Percentiles rank a stretch among this genome's conserved stretches.
Conservation (phyloP, 2,329 filamentous ascomycete species). For the Neoascochyta sp. region DNA sequence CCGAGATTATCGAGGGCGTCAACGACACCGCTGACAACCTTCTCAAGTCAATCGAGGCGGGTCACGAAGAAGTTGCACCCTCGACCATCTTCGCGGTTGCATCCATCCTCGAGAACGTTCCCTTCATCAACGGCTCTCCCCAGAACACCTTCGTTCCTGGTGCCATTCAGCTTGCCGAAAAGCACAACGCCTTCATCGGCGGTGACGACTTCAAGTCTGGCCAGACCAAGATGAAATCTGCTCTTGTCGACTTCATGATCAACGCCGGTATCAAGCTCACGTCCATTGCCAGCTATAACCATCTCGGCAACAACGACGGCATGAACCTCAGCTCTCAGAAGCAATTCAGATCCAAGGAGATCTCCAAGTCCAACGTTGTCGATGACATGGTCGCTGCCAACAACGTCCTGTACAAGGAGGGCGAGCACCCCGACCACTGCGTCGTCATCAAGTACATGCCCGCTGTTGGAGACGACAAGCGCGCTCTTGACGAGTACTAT, state of each 20-base stretch:
- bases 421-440: constrained; percentile 94
- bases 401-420: constrained; percentile 79
- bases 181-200: constrained; percentile 84
- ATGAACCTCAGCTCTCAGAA: constrained; percentile 97
- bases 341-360: constrained; percentile 99
- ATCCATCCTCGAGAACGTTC: constrained; percentile 80
- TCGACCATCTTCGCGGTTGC: constrained; percentile 96
- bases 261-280: constrained; percentile 98
- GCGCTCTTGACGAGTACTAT: constrained; percentile 97
- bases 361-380: constrained; percentile 98
- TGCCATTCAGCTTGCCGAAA: constrained; percentile 81
- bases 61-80: constrained; percentile 87
- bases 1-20: constrained; percentile 79
- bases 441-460: constrained; percentile 99
- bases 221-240: constrained; percentile 99
- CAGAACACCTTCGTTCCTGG: constrained; percentile 99
- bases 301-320: constrained; percentile 98
- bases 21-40: constrained; percentile 97
- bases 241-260: constrained; percentile 96
- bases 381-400: constrained; percentile 99
- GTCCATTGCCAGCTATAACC: constrained; percentile 98
- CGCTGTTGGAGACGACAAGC: constrained; percentile 97
- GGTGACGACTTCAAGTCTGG: constrained; percentile 99
- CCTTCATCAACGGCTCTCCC: constrained; percentile 98
- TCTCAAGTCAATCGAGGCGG: constrained; percentile 77